Conservation (phyloP, 768 basidiomycete species). For the Lactarius deliciosus region DNA sequence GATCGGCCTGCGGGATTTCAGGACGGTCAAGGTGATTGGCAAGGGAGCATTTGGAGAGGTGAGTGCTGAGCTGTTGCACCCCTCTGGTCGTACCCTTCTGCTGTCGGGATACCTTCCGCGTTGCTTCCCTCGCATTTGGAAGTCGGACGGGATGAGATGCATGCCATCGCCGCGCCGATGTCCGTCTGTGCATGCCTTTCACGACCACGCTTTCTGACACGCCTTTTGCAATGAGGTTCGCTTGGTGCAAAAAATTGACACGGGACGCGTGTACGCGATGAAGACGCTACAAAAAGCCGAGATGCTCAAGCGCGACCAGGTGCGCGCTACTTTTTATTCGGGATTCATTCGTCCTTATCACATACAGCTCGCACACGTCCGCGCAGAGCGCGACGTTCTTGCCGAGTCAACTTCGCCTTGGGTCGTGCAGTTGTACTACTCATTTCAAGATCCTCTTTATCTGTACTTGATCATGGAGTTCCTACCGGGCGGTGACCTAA, state of each 20-base stretch:
- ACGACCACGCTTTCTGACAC: constrained; percentile 10
- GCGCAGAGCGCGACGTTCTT: constrained; percentile 94
- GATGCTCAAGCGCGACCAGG: constrained; percentile 99
- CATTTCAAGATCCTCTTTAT: constrained; percentile 91
- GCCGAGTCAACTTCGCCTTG: constrained; percentile 94
- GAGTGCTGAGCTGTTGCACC: constrained; percentile 30
- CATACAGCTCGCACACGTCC: constrained; percentile 88
- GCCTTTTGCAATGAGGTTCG: constrained; percentile 56
- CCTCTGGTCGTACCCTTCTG: not conserved
- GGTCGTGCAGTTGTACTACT: constrained; percentile 97
- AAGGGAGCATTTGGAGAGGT: constrained; percentile 99
- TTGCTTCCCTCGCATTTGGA: too few species aligned
- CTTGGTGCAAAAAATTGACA: constrained; percentile 94
- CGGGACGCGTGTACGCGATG: constrained; percentile 99
- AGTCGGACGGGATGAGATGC: too few species aligned
- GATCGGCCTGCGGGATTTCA: constrained; percentile 88
- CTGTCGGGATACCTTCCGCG: too few species aligned
- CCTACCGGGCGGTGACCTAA: constrained; percentile 94
- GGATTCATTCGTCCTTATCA: not conserved
- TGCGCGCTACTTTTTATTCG: constrained; percentile 36
- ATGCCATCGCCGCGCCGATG: too few species aligned
- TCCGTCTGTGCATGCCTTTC: not conserved
- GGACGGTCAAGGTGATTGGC: constrained; percentile 98
- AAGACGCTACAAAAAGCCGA: constrained; percentile 96
- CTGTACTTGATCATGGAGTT: constrained; percentile 99